Base-by-base conservation (phyloP, 768 basidiomycete species). In the Guyanaporus albipodus region DNA sequence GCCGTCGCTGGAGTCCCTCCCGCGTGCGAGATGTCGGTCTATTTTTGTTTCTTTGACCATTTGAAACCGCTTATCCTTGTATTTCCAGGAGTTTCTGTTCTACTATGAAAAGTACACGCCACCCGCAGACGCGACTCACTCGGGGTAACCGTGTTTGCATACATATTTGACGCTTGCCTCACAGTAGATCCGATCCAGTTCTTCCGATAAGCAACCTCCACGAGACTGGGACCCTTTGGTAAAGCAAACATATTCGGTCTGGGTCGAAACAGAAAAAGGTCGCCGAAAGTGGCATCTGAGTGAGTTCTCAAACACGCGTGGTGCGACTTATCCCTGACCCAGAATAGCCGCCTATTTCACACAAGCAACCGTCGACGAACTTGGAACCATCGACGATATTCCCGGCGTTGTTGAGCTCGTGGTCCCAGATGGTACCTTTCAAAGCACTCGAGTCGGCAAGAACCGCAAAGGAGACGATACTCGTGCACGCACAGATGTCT, bases 221-320 rank as follows among this genome's bases (percentile, higher is more conserved):
- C 71, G 76, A 41, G 77, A 77, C 47, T 82, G 80, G 80, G 80
- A 85, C 56, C 78, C 76, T 8, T 72, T 88, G 34, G 82, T 90
- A 44, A 90, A 90, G 63, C 88, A 89, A 63, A 90, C 88, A 0
- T 91, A 89, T 61, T 89, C 87, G 0, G 87, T 85, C 31, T 87
- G 80, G 80, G 79, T 84, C 26, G 73, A 79, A 45, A 80, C 81
- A 5, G 75, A 75, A 27, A 77, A 75, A 54, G 82, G 85, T 33
- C 72, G 72, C 45, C 75, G 83, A 38, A 91, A 91, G 68, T 89
- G 87, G 88, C 88, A 90, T 63, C 71, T 91, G 33, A 89, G 87
- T 89, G 61, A 63, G 81, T 69, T 38, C 31, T 49, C 19, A 49
- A 33, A 38, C 26, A 15, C 19, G 12, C 24, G 26, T 45, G 28